These are phyloP conservation scores for Nigrospora oryzae DNA, from an alignment of 2,329 filamentous ascomycete genomes.

Conservation along the genomic window DNA sequence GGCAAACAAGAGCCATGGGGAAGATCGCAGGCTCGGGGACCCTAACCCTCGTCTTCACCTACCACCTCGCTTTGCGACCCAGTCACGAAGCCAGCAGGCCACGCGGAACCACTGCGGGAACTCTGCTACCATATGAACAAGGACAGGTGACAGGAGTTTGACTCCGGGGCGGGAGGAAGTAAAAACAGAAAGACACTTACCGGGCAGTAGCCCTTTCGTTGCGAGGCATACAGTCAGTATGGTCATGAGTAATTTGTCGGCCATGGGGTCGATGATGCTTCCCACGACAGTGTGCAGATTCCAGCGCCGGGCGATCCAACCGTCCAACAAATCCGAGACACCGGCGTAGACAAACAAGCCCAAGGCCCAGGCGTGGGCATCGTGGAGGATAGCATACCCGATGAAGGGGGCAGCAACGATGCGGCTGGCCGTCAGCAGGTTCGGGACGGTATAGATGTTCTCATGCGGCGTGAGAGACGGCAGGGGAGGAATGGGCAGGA, in stretches of 20 bases:
- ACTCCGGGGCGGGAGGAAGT: background rate
- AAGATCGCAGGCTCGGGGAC: too few relatives aligned
- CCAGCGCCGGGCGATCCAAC: conserved; percentile 85
- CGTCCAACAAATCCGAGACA: conserved; percentile 85
- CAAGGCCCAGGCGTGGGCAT: conserved; percentile 70
- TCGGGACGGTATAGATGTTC: conserved; percentile 96
- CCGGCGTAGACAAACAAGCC: conserved; percentile 88
- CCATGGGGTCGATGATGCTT: conserved; percentile 92
- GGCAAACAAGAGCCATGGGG: too few relatives aligned
- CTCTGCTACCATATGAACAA: background rate
- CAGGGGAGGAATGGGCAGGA: conserved; percentile 19
- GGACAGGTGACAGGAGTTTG: background rate
- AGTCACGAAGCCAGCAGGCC: too few relatives aligned
- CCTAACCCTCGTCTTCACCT: too few relatives aligned
- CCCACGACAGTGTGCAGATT: conserved; percentile 89
- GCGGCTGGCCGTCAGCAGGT: conserved; percentile 81
- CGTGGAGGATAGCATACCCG: conserved; percentile 81
- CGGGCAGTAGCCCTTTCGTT: conserved; percentile 70
- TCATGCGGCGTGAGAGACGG: conserved; percentile 49
- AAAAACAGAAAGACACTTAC: conserved; percentile 36
- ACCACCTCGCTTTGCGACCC: too few relatives aligned
- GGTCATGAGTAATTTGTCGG: conserved; percentile 94
- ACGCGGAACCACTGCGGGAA: background rate
- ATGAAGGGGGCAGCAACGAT: conserved; percentile 75
- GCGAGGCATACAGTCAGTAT: conserved; percentile 80